These are phyloP conservation scores for Spathaspora sp. DNA, from an alignment of 1,139 yeast species.

Conservation along the genomic window DNA sequence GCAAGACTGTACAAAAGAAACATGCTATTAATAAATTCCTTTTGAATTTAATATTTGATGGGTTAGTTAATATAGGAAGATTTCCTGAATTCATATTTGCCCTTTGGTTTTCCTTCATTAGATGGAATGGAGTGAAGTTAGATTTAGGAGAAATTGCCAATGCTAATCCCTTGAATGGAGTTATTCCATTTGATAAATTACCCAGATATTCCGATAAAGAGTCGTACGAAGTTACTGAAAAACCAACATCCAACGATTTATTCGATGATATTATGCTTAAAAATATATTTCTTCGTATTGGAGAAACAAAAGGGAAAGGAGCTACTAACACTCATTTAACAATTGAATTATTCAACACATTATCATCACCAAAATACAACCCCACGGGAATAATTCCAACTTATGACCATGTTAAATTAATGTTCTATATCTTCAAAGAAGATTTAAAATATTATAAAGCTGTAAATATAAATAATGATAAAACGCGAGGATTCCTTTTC, in stretches of 20 bases:
- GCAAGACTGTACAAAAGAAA: neutral
- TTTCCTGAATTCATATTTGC: slow-evolving; percentile 29
- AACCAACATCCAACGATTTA: slow-evolving; percentile 1
- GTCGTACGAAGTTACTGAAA: neutral
- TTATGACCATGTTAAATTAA: slow-evolving; percentile 29
- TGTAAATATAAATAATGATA: slow-evolving; percentile 23
- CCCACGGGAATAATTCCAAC: slow-evolving; percentile 16
- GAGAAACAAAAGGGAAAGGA: slow-evolving; percentile 23
- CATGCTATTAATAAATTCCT: slow-evolving; percentile 28
- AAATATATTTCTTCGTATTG: slow-evolving; percentile 34
- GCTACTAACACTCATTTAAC: slow-evolving; percentile 20
- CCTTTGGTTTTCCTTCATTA: slow-evolving; percentile 30
- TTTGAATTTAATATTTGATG: slow-evolving; percentile 31
- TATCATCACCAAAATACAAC: slow-evolving; percentile 22
- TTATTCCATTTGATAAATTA: slow-evolving; percentile 10
- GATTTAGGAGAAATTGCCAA: slow-evolving; percentile 13
- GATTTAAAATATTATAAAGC: slow-evolving; percentile 39
- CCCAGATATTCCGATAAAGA: slow-evolving; percentile 12
- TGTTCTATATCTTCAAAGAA: slow-evolving; percentile 32
- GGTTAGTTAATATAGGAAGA: slow-evolving; percentile 32
- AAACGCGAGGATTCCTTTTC: neutral
- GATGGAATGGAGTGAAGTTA: slow-evolving; percentile 29
- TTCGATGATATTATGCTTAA: slow-evolving; percentile 20
- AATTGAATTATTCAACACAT: slow-evolving; percentile 24
- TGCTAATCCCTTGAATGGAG: slow-evolving; percentile 11